These are phyloP conservation scores for Inonotus obliquus DNA, from an alignment of 1,284 basidiomycete genomes.

Conservation along the genomic window DNA sequence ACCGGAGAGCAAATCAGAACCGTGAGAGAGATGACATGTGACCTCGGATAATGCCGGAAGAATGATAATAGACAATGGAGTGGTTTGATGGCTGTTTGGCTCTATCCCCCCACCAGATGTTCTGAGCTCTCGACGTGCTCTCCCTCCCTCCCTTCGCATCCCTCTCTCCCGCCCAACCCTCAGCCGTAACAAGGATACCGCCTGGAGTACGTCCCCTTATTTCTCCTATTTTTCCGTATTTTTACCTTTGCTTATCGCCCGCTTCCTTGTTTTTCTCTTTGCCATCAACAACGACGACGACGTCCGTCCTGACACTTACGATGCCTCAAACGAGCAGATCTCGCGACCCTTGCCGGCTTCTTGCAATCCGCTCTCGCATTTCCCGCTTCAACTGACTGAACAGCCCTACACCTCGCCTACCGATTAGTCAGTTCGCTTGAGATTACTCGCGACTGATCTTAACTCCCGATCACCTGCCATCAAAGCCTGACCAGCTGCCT, in stretches of 20 bases:
- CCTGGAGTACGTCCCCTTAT: slow-evolving; percentile 53
- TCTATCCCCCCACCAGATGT: slow-evolving; percentile 2
- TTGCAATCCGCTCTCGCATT: slow-evolving; percentile 40
- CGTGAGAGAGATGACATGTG: not conserved
- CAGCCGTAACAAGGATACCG: slow-evolving; percentile 73
- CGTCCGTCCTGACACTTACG: not conserved
- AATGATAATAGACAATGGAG: not conserved
- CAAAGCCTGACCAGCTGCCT: slow-evolving; percentile 19
- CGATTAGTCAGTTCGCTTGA: slow-evolving; percentile 5
- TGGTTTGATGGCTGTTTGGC: not conserved
- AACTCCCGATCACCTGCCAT: slow-evolving; percentile 7
- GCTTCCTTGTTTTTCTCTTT: slow-evolving; percentile 3
- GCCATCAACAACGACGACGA: slow-evolving; percentile 6
- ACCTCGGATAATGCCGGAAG: not conserved
- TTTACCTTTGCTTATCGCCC: slow-evolving; percentile 5
- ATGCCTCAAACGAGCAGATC: slow-evolving; percentile 44
- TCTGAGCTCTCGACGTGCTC: slow-evolving; percentile 14
- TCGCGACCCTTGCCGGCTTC: slow-evolving; percentile 95
- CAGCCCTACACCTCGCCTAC: not conserved
- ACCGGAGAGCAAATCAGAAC: not conserved
- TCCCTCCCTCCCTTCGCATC: slow-evolving; percentile 30
- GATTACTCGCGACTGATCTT: slow-evolving; percentile 19
- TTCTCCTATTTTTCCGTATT: slow-evolving; percentile 6
- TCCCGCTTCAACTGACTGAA: slow-evolving; percentile 6
- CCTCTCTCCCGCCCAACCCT: slow-evolving; percentile 19